Evolutionary conservation across 2,329 filamentous ascomycete species (phyloP).

Genomic region (Drechslerella coelobrocha): DNA sequence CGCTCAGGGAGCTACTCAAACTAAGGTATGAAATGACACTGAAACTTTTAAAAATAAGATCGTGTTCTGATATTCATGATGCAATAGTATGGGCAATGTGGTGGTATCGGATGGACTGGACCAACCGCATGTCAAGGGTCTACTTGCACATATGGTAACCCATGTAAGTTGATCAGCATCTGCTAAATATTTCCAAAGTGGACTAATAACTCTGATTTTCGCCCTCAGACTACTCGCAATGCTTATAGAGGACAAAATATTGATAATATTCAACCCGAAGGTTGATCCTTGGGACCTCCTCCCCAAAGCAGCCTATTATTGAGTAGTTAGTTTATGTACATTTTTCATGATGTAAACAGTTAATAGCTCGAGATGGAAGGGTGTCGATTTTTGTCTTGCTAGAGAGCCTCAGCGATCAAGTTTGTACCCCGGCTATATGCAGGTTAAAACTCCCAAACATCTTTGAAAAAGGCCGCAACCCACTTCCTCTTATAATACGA

Average conservation of each 20-base stretch:
- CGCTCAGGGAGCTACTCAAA: constrained; percentile 11
- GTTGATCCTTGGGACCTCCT: neutral
- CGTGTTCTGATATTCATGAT: neutral
- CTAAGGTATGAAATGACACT: constrained; percentile 6
- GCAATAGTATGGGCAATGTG: constrained; percentile 25
- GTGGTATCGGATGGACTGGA: constrained; percentile 32
- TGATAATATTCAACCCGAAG: neutral
- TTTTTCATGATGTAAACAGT: no score
- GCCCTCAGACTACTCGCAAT: constrained; percentile 16
- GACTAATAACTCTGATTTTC: constrained; percentile 3
- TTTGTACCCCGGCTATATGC: no score
- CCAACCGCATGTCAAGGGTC: constrained; percentile 21
- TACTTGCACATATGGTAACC: constrained; percentile 24
- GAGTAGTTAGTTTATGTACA: neutral
- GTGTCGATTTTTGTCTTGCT: no score
- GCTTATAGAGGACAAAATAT: constrained; percentile 1
- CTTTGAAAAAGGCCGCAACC: no score
- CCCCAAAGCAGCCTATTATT: neutral
- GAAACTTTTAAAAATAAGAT: neutral
- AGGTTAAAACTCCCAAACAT: no score
- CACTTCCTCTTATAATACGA: no score
- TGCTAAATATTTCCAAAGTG: neutral
- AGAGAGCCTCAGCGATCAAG: no score
- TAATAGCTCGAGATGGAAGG: no score
- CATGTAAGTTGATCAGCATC: constrained; percentile 20